Base-by-base conservation (phyloP, 2,329 filamentous ascomycete genomes). In the Fusarium xyrophilum region DNA sequence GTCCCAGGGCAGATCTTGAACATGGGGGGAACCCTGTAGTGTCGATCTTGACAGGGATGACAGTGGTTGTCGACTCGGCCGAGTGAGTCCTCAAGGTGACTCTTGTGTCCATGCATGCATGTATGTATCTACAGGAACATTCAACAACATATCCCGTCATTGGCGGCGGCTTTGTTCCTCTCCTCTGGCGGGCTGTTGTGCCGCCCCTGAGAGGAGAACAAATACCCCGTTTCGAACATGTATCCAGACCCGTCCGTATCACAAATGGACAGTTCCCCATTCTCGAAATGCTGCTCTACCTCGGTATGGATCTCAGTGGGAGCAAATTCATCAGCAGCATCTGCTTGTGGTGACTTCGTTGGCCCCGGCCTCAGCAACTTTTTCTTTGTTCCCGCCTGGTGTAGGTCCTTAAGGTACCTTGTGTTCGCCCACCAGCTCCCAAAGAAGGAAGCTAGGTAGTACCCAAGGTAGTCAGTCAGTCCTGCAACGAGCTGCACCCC, bases 31-130 rank as follows among this genome's bases (percentile, higher is more conserved):
- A 10, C 35, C 44, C 38, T 35, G 39, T 28, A 59, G 30, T 33
- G 51, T n/a, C 35, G 56, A 60, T 57, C 52, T 35, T 19, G 28
- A 47, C 56, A 39, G 51, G 55, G 47, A 19, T 57, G 23, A 19
- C 13, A 21, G 19, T 30, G 15, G 32, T n/a, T 30, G 30, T 43
- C 11, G 21, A 40, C 47, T 57, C 54, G 46, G 55, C 36, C 55
- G 46, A 57, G 36, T 35, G 46, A 57, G 36, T 35, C 36, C 44
- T n/a, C 30, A 23, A 15, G n/a, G 19, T 17, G 14, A 25, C 21
- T 21, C 30, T 17, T 17, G 27, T 32, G n/a, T 58, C 43, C 23
- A 32, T 38, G 32, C 15, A 38, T 21, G 36, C n/a, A 28, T 17
- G n/a, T 17, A 38, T 21, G 36, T 23, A 28, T 17, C 13, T 17